phyloP scores from a whole-genome alignment of 75 land plant genomes.

The Cryptomeria japonica region DNA sequence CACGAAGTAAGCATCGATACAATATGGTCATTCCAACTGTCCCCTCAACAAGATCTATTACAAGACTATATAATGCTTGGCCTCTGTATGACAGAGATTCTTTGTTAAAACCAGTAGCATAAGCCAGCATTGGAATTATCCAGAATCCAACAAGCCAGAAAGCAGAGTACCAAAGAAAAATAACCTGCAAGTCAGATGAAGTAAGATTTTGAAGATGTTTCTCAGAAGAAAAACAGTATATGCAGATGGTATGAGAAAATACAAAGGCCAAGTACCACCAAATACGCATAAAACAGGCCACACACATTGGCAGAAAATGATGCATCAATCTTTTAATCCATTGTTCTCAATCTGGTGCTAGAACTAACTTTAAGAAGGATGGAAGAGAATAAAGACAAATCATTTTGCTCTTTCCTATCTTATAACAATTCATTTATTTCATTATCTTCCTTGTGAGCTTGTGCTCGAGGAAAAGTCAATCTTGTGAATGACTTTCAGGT shows the following conservation, averaged over 20 bases:
- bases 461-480: neutral
- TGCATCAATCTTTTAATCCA: no score
- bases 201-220: neutral
- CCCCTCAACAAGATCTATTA: conserved; percentile 93
- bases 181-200: conserved; percentile 65
- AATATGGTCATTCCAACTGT: conserved; percentile 83
- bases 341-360: neutral
- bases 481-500: neutral
- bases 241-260: neutral
- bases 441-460: neutral
- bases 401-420: neutral
- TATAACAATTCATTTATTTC: neutral
- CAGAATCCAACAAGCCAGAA: conserved; percentile 97
- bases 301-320: neutral
- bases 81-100: conserved; percentile 78
- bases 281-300: neutral
- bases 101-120: conserved; percentile 74
- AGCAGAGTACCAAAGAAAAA: conserved; percentile 89
- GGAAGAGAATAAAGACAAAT: neutral
- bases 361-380: neutral
- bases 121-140: conserved; percentile 84
- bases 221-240: neutral
- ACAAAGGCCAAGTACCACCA: neutral
- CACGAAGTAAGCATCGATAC: conserved; percentile 70
- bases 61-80: conserved; percentile 89